Conservation (phyloP, 2,329 filamentous ascomycete species). For the Fusarium foetens region DNA sequence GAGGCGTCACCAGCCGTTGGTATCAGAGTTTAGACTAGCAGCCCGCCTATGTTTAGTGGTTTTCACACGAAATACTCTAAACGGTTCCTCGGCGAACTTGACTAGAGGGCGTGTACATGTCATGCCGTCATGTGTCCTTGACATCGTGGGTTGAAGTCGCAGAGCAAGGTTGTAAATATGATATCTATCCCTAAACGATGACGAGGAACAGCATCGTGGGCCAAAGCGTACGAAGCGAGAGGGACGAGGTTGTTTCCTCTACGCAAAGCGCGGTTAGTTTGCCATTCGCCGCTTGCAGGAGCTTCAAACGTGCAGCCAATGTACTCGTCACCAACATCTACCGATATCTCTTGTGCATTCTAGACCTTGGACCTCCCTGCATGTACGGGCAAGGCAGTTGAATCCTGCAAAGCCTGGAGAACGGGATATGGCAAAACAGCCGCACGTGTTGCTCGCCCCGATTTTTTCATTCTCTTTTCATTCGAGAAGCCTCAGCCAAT, state of each 20-base stretch:
- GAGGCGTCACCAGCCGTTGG: background rate
- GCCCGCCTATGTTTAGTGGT: background rate
- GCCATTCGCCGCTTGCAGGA: constrained; percentile 1
- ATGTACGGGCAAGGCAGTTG: background rate
- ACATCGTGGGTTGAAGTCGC: background rate
- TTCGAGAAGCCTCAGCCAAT: constrained; percentile 13
- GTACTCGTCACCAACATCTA: constrained; percentile 13
- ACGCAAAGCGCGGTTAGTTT: constrained; percentile 31
- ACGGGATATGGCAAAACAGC: constrained; percentile 6
- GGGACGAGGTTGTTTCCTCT: background rate
- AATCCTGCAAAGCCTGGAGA: constrained; percentile 6
- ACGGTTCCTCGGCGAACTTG: background rate
- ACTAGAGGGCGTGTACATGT: constrained; percentile 3
- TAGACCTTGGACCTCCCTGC: background rate
- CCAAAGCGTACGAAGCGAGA: constrained; percentile 12
- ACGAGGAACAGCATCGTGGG: background rate
- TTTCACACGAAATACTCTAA: constrained; percentile 9
- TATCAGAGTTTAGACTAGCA: constrained; percentile 23
- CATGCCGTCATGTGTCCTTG: background rate
- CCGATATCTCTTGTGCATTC: background rate
- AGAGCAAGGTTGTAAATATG: background rate
- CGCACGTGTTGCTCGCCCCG: constrained; percentile 22
- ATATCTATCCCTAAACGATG: background rate
- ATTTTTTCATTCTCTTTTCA: constrained; percentile 1
- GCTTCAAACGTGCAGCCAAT: background rate